phyloP scores from a whole-genome alignment of 2,329 filamentous ascomycete species.

The Fusarium sp. region DNA sequence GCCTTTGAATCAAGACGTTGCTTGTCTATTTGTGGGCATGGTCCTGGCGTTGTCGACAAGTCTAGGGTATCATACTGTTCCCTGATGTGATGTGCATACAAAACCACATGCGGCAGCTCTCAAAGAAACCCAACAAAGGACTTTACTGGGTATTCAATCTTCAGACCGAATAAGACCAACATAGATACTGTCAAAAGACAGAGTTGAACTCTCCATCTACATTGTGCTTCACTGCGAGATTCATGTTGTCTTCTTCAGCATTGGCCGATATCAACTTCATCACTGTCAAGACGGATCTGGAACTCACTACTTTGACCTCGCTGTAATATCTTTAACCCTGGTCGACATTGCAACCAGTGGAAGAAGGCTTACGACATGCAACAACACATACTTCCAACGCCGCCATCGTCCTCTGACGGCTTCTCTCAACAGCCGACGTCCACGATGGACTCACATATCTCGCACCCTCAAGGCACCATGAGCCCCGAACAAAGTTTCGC shows the following conservation, averaged over 20 bases:
- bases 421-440: slow-evolving; percentile 22
- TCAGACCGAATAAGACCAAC: slow-evolving; percentile 35
- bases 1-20: slow-evolving; percentile 40
- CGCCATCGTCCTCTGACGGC: slow-evolving; percentile 54
- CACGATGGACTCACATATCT: slow-evolving; percentile 35
- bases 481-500: slow-evolving; percentile 19
- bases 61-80: slow-evolving; percentile 27
- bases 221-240: slow-evolving; percentile 28
- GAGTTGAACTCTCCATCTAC: slow-evolving; percentile 18
- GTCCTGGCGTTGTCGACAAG: slow-evolving; percentile 38
- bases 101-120: slow-evolving; percentile 38
- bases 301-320: not conserved
- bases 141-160: slow-evolving; percentile 24
- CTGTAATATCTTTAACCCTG: not conserved
- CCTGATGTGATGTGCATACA: slow-evolving; percentile 35
- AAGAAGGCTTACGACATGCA: slow-evolving; percentile 49
- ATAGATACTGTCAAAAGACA: slow-evolving; percentile 41
- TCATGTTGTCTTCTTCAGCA: not conserved
- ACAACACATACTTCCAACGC: slow-evolving; percentile 57
- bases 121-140: slow-evolving; percentile 44
- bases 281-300: slow-evolving; percentile 1
- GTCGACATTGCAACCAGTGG: slow-evolving; percentile 3
- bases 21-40: slow-evolving; percentile 47
- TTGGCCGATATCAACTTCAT: not conserved
- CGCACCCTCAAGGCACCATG: slow-evolving; percentile 25